Percentiles rank a stretch among this genome's conserved stretches.
Conservation (phyloP, 306 rosid species). For the Lotus japonicus region DNA sequence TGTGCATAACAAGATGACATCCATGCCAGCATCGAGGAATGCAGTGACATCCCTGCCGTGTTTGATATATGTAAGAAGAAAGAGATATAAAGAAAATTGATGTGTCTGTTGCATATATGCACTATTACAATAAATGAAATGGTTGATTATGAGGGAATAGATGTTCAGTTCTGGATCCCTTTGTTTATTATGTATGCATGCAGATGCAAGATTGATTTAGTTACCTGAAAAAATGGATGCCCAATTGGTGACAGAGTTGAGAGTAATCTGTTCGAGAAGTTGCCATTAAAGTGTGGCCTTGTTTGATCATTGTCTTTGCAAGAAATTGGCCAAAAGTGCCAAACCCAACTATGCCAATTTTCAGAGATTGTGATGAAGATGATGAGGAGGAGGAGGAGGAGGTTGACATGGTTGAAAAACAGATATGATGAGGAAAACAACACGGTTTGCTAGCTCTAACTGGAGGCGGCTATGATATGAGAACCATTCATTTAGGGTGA, state of each 20-base stretch:
- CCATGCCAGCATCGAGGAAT: conserved; percentile 40
- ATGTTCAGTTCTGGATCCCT: too few species aligned
- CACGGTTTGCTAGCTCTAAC: background rate
- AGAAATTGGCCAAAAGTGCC: conserved; percentile 57
- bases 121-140: background rate
- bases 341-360: conserved; percentile 62
- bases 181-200: background rate
- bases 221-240: conserved; percentile 52
- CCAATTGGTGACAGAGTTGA: conserved; percentile 31
- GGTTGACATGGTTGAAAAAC: conserved; percentile 12
- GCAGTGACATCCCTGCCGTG: conserved; percentile 18
- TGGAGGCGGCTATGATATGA: background rate
- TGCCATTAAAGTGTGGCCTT: conserved; percentile 45
- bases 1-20: conserved; percentile 49
- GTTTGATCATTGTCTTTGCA: conserved; percentile 43
- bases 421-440: background rate
- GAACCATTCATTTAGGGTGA: background rate
- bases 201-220: background rate
- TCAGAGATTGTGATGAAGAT: conserved; percentile 19
- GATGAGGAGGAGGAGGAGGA: too few species aligned
- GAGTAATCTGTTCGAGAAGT: conserved; percentile 57
- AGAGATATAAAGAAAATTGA: too few species aligned
- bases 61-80: background rate
- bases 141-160: background rate
- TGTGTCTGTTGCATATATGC: too few species aligned